Base-by-base conservation (phyloP, 2,329 filamentous ascomycete species). In the Aureobasidium sp. region DNA sequence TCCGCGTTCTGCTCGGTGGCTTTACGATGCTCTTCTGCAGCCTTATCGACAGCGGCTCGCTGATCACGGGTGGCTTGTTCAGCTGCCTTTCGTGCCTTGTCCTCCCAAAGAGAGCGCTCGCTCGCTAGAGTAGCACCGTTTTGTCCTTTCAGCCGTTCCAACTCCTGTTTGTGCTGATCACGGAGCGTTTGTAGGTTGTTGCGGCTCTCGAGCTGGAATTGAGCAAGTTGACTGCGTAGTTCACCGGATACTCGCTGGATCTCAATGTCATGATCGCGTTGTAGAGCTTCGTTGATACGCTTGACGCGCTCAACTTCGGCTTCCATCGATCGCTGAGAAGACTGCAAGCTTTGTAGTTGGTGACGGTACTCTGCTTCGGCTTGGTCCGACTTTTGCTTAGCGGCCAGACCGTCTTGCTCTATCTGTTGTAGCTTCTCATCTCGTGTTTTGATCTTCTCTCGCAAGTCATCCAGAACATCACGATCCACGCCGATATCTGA, bases 401-500 rank as follows among this genome's bases (percentile, higher is more conserved):
- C 67, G 21, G 74, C 76, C 46, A 85, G 71, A 27, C 82, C 70
- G 37, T 84, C 79, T 10, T 78, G 76, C 67, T 85, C 82, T 31
- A 83, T 70, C 45, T 81, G 80, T 62, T 84, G 78, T 31, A 86
- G 74, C 1, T 76, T 77, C 63, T 83, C 77, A 23, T 84, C 85
- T 64, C 87, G 90, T 62, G 93, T 86, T 62, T 88, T 85, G 0
- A 95, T 73, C 69, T 96, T 87, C 4, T 80, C 80, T 53, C 90
- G 85, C 33, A 99, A 77, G 1, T 88, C 87, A 71, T 99, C 94
- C 3, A 99, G 89, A 38, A 97, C 78, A 68, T 97, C 90, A 42
- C 93, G 84, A n/a, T 95, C 96, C 38, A 99, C 88, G 66, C 94
- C 86, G 11, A 92, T 89, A 69, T 92, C 90, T 45, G 86, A 81